Percentiles rank a stretch among this genome's conserved stretches.
Conservation (phyloP, 352 stramenopile genomes). For the Globisporangium polare region DNA sequence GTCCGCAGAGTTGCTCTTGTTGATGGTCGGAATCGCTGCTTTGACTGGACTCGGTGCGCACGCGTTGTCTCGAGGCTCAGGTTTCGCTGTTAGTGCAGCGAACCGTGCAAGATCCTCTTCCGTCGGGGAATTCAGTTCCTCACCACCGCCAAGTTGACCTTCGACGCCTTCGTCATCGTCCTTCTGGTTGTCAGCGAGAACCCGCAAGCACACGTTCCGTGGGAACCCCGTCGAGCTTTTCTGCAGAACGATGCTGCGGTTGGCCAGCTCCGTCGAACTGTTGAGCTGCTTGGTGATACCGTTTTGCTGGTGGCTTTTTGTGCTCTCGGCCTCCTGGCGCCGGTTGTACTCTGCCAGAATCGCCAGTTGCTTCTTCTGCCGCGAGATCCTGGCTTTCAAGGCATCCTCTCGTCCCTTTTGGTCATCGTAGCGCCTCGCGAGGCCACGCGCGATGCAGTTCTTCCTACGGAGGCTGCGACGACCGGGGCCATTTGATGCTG, state of each 20-base stretch:
- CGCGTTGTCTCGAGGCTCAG: not conserved
- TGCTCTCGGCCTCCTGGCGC: constrained; percentile 10
- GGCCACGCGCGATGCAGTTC: constrained; percentile 27
- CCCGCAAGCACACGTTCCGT: constrained; percentile 19
- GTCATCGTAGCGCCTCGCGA: constrained; percentile 27
- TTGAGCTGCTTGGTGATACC: not conserved
- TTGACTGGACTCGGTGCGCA: not conserved
- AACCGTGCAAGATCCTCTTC: constrained; percentile 10
- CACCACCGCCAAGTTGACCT: not conserved
- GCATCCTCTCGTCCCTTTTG: constrained; percentile 25
- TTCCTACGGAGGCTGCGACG: constrained; percentile 25
- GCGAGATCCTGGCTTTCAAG: constrained; percentile 21
- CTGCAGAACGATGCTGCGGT: constrained; percentile 8
- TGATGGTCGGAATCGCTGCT: too few relatives aligned
- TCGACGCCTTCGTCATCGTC: not conserved
- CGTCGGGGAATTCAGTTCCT: constrained; percentile 8
- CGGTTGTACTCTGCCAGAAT: constrained; percentile 28
- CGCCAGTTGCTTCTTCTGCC: constrained; percentile 22
- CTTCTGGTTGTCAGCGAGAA: constrained; percentile 7
- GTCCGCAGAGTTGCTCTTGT: not conserved
- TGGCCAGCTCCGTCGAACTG: not conserved
- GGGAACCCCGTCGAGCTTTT: constrained; percentile 17
- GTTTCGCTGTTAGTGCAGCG: not conserved
- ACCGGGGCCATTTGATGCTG: not conserved
- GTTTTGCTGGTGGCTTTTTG: not conserved